These are phyloP conservation scores for Tricholoma saponaceum DNA, from an alignment of 768 basidiomycete genomes.

Conservation along the genomic window DNA sequence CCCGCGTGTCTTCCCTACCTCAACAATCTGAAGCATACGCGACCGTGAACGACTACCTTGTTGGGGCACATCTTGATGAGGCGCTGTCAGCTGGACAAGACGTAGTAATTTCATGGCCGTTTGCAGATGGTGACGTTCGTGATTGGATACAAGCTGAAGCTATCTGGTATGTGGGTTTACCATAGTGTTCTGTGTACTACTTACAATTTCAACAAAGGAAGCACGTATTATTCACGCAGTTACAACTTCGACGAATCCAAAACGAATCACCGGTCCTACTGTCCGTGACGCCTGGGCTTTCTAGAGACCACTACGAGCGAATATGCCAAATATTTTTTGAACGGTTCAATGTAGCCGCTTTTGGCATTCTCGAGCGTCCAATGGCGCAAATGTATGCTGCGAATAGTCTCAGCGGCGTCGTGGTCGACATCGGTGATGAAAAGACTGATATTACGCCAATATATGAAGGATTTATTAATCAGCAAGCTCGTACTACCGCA, in stretches of 20 bases:
- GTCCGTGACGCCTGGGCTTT: slow-evolving; percentile 60
- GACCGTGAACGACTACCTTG: slow-evolving; percentile 75
- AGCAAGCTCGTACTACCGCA: slow-evolving; percentile 51
- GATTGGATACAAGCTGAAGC: slow-evolving; percentile 89
- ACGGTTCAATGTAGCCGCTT: slow-evolving; percentile 84
- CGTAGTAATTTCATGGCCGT: slow-evolving; percentile 76
- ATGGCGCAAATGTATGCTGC: slow-evolving; percentile 81
- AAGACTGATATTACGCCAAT: slow-evolving; percentile 76
- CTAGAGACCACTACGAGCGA: slow-evolving; percentile 64
- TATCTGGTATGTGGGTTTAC: slow-evolving; percentile 60
- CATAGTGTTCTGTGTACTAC: neutral
- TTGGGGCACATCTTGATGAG: slow-evolving; percentile 77
- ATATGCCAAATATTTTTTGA: slow-evolving; percentile 88
- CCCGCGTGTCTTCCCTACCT: slow-evolving; percentile 44
- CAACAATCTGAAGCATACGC: slow-evolving; percentile 39
- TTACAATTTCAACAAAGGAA: slow-evolving; percentile 51
- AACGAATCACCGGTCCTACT: slow-evolving; percentile 87
- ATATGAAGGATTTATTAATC: slow-evolving; percentile 64
- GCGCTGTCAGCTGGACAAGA: slow-evolving; percentile 73
- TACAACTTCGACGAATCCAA: slow-evolving; percentile 75
- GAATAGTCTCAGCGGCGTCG: slow-evolving; percentile 65
- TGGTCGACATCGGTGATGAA: slow-evolving; percentile 78
- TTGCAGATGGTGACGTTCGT: slow-evolving; percentile 63
- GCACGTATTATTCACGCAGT: slow-evolving; percentile 69
- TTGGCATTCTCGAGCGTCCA: slow-evolving; percentile 78